phyloP scores from a whole-genome alignment of 257 asterid species.

The Marsdenia floribunda region DNA sequence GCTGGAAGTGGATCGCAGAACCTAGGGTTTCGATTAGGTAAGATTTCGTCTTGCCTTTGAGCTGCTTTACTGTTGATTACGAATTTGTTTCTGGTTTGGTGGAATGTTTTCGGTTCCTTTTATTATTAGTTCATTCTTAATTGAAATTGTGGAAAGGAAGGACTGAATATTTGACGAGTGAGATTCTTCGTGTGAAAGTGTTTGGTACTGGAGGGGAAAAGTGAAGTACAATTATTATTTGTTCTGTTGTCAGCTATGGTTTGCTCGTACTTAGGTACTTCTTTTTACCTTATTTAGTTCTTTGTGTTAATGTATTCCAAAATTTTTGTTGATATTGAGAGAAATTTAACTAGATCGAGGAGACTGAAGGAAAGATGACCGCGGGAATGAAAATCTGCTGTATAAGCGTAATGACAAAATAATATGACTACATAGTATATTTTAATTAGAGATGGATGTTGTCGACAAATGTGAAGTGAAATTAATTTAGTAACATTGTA shows the following conservation, averaged over 20 bases:
- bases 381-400: neutral
- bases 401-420: no score
- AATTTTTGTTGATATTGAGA: no score
- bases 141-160: neutral
- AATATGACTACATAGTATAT: neutral
- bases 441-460: neutral
- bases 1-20: slow-evolving; percentile 22
- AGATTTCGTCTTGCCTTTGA: neutral
- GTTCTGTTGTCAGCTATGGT: neutral
- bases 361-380: no score
- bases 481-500: neutral
- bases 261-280: neutral
- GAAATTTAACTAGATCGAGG: no score
- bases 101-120: neutral
- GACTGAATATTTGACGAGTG: neutral
- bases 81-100: neutral
- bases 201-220: neutral
- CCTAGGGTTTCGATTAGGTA: slow-evolving; percentile 24
- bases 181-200: neutral
- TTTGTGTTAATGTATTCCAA: neutral
- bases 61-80: neutral
- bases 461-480: neutral
- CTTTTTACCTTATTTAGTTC: neutral
- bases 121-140: neutral
- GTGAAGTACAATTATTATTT: neutral